Base-by-base conservation (phyloP, 2,329 filamentous ascomycete genomes). In the Niveomyces coronatus region DNA sequence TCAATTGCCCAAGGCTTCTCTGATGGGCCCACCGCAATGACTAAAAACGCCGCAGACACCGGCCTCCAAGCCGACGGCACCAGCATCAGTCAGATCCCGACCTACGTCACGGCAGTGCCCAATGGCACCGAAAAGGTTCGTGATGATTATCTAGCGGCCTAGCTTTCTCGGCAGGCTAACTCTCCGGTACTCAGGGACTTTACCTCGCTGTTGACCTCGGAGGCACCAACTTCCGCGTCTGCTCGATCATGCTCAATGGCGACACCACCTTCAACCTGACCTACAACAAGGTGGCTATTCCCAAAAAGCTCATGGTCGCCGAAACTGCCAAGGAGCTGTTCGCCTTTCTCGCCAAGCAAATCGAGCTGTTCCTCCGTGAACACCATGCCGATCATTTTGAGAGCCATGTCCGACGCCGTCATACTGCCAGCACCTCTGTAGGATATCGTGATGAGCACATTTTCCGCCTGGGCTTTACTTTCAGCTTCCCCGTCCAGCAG, bases 131-230 rank as follows among this genome's bases (percentile, higher is more conserved):
- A 98, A 65, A 94, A 95, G 80, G 87, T 89, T 65, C 51, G 44
- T 18, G 23, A 51, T 16, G 17, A 26, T 26, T 42, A 26, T 22
- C 40, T 31, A 33, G 30, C 30, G 14, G 18, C 26, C 19, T 40
- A 19, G 8, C 10, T 17, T 10, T 14, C 17, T 37, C 6, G 4
- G 22, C 24, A 24, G 24, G 20, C 42, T 39, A 16, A 44, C 40
- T 38, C n/a, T n/a, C n/a, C n/a, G n/a, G n/a, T 31, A 22, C 20
- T 28, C 51, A 93, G 86, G 91, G 91, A 33, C 70, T 95, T 27
- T 98, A 95, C 64, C 79, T 98, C 55, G 89, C 91, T 27, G 88
- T 98, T 47, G 91, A 98, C 55, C 74, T 98, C n/a, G 91, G 91
- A 45, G 91, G 91, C 52, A 98, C 91, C 47, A 98, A 98, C 67